phyloP scores from a whole-genome alignment of 2,329 filamentous ascomycete species.

The Fusarium agapanthi region DNA sequence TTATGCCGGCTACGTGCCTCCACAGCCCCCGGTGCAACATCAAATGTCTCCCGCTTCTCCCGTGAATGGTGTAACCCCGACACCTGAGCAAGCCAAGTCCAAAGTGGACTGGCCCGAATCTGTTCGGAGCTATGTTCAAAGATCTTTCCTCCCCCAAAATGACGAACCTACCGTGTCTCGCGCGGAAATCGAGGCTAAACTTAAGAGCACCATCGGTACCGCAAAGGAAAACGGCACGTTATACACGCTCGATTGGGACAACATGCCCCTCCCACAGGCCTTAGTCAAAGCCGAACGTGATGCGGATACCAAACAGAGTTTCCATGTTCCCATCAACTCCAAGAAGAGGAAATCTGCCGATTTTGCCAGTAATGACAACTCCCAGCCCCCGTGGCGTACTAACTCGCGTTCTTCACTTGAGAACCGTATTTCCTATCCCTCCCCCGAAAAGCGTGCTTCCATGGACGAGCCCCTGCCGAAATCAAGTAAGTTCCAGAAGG shows the following conservation, averaged over 20 bases:
- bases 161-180: slow-evolving; percentile 68
- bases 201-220: slow-evolving; percentile 85
- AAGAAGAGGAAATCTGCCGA: slow-evolving; percentile 88
- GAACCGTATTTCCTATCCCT: slow-evolving; percentile 76
- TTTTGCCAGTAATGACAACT: slow-evolving; percentile 61
- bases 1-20: slow-evolving; percentile 45
- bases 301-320: slow-evolving; percentile 52
- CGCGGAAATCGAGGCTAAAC: slow-evolving; percentile 80
- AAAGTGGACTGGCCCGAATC: slow-evolving; percentile 82
- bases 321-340: slow-evolving; percentile 50
- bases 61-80: slow-evolving; percentile 42
- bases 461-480: slow-evolving; percentile 59
- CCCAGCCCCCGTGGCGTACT: slow-evolving; percentile 78
- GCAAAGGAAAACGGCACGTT: slow-evolving; percentile 80
- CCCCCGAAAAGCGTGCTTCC: slow-evolving; percentile 52
- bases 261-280: slow-evolving; percentile 83
- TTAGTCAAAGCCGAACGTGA: slow-evolving; percentile 78
- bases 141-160: slow-evolving; percentile 83
- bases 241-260: slow-evolving; percentile 81
- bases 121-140: slow-evolving; percentile 89
- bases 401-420: slow-evolving; percentile 68
- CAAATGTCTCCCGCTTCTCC: slow-evolving; percentile 38
- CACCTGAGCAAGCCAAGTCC: slow-evolving; percentile 53
- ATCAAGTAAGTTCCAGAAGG: slow-evolving; percentile 90
- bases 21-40: slow-evolving; percentile 40